phyloP scores from a whole-genome alignment of 192 early-diverging fungal species.

The Glomus cerebriforme region DNA sequence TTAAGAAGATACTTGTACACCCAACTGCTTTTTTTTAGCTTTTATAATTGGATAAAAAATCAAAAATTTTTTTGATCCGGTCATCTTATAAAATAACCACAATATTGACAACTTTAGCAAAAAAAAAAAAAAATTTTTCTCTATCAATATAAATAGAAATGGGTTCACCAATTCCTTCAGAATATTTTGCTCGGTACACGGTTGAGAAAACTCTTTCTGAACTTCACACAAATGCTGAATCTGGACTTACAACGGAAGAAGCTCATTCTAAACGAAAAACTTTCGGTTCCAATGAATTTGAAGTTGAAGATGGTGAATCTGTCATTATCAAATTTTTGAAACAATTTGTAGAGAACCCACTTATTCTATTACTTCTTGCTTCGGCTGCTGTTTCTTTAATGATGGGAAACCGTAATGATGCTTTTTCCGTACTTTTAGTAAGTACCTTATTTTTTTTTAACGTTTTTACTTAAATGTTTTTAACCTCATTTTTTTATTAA shows the following conservation, averaged over 20 bases:
- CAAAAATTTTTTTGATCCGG: too few species aligned
- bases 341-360: constrained; percentile 79
- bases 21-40: too few species aligned
- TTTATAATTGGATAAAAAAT: too few species aligned
- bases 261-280: constrained; percentile 43
- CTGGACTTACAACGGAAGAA: constrained; percentile 49
- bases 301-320: constrained; percentile 65
- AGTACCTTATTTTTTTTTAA: constrained; percentile 11
- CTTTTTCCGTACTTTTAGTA: constrained; percentile 81
- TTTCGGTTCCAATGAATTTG: constrained; percentile 71
- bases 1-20: too few species aligned
- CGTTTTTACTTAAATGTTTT: background rate
- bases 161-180: constrained; percentile 50
- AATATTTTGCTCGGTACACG: constrained; percentile 50
- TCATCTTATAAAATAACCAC: background rate
- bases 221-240: constrained; percentile 44
- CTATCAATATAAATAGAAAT: background rate
- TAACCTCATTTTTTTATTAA: constrained; percentile 3
- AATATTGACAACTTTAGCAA: background rate
- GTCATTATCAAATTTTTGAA: constrained; percentile 76
- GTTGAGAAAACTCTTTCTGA: constrained; percentile 47
- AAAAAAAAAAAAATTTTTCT: background rate
- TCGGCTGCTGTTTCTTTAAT: constrained; percentile 71
- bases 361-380: constrained; percentile 76
- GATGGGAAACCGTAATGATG: constrained; percentile 81